Conservation (phyloP, 1,284 basidiomycete genomes). For the Pseudozyma sp. region DNA sequence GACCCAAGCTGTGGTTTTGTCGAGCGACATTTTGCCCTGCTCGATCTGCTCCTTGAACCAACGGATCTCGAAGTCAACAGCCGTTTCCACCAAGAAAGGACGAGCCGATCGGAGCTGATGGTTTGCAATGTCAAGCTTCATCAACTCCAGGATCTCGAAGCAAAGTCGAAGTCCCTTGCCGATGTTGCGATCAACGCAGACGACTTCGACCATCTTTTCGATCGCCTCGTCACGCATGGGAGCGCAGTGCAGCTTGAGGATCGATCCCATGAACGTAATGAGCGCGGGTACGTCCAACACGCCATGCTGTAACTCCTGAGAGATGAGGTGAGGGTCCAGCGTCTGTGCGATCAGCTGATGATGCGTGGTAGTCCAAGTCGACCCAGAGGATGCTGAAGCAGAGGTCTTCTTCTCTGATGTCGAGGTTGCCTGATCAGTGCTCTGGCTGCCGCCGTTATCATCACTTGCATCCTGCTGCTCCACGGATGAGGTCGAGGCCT, state of each 20-base stretch:
- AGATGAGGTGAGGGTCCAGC: constrained; percentile 76
- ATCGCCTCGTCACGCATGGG: constrained; percentile 89
- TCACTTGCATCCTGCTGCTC: constrained; percentile 11
- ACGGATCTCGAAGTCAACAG: constrained; percentile 82
- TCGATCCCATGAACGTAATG: constrained; percentile 81
- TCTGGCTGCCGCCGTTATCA: not conserved
- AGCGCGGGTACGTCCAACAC: constrained; percentile 85
- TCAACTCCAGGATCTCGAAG: constrained; percentile 90
- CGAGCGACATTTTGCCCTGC: constrained; percentile 72
- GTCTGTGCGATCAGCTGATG: constrained; percentile 70
- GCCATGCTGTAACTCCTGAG: constrained; percentile 81
- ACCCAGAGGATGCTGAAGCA: constrained; percentile 3
- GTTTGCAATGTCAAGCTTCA: constrained; percentile 96
- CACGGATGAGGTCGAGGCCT: not conserved
- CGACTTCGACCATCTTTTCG: constrained; percentile 78
- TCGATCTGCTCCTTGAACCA: constrained; percentile 78
- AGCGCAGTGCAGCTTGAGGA: constrained; percentile 89
- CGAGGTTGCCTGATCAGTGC: too few species aligned
- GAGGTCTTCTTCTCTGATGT: constrained; percentile 9
- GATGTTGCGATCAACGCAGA: constrained; percentile 70
- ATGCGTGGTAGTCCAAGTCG: constrained; percentile 38
- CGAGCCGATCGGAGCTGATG: constrained; percentile 90
- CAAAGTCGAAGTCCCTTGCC: constrained; percentile 83
- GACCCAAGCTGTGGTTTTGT: constrained; percentile 78
- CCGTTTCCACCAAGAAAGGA: constrained; percentile 83